Evolutionary conservation across 106 monocot genomes (phyloP).

Genomic region (Iris macrosiphon): DNA sequence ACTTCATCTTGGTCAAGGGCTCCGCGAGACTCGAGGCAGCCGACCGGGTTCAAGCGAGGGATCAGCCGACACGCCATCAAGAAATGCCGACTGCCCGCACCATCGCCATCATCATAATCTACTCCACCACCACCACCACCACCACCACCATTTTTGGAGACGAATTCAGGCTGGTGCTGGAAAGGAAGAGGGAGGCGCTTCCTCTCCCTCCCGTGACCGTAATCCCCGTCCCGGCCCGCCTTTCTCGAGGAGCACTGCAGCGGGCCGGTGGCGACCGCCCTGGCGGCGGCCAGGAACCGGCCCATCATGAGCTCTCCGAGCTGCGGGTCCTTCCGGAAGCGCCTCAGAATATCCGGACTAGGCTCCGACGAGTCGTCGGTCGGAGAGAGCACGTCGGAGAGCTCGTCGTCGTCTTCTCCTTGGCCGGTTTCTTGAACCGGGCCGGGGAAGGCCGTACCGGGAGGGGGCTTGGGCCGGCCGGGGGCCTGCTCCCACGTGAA

Average conservation of each 20-base stretch:
- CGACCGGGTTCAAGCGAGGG: slow-evolving; percentile 41
- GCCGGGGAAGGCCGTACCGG: neutral
- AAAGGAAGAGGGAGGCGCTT: slow-evolving; percentile 13
- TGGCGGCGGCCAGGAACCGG: slow-evolving; percentile 70
- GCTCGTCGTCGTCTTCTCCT: slow-evolving; percentile 14
- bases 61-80: slow-evolving; percentile 47
- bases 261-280: slow-evolving; percentile 40
- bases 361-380: slow-evolving; percentile 28
- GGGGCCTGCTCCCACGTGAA: slow-evolving; percentile 82
- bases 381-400: slow-evolving; percentile 26
- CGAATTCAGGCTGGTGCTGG: slow-evolving; percentile 8
- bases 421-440: neutral
- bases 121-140: slow-evolving; percentile 19
- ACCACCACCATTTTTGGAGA: neutral
- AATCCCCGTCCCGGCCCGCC: neutral
- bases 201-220: neutral
- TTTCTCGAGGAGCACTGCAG: slow-evolving; percentile 9
- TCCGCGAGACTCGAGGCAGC: too few relatives aligned
- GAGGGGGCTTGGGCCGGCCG: slow-evolving; percentile 54
- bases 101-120: slow-evolving; percentile 20
- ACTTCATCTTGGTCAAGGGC: too few relatives aligned
- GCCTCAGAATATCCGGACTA: neutral
- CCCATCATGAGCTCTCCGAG: slow-evolving; percentile 59
- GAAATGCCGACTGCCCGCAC: slow-evolving; percentile 8
- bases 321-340: slow-evolving; percentile 17